A percentile compares a stretch with the other conserved stretches of the same genome.
Evolutionary conservation across 1,284 basidiomycete species (phyloP).

Genomic region (Fomitopsis pinicola): DNA sequence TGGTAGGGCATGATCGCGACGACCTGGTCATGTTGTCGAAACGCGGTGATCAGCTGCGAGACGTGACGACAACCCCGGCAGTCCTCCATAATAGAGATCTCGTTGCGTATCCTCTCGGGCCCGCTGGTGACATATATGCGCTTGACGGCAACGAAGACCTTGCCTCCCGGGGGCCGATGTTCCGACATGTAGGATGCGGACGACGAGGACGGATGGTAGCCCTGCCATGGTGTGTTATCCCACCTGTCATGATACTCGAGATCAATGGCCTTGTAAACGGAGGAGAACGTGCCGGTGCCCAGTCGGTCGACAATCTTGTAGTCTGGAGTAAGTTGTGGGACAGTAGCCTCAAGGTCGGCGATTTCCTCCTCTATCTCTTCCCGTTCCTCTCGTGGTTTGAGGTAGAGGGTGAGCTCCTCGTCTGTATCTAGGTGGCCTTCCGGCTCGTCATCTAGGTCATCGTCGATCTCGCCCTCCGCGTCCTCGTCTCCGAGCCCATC

Average conservation of each 20-base stretch:
- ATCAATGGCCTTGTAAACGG: constrained; percentile 97
- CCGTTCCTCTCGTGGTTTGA: constrained; percentile 65
- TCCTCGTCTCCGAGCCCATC: constrained; percentile 12
- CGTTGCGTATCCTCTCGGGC: constrained; percentile 90
- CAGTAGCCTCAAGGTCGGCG: constrained; percentile 49
- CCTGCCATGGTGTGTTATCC: constrained; percentile 82
- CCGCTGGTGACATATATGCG: constrained; percentile 96
- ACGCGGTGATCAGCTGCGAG: constrained; percentile 92
- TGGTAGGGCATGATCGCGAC: constrained; percentile 95
- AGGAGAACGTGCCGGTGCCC: constrained; percentile 97
- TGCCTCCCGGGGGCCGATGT: constrained; percentile 36
- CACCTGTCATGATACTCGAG: constrained; percentile 69
- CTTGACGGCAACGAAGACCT: constrained; percentile 91
- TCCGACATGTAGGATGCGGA: constrained; percentile 58
- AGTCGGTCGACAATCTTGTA: constrained; percentile 89
- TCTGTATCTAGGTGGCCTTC: constrained; percentile 41
- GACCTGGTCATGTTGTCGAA: constrained; percentile 89
- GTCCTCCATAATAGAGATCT: constrained; percentile 90
- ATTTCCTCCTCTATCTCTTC: constrained; percentile 80
- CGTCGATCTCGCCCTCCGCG: constrained; percentile 6
- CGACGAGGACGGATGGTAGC: constrained; percentile 53
- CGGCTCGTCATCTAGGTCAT: constrained; percentile 23
- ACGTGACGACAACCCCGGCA: constrained; percentile 80
- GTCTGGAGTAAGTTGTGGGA: constrained; percentile 60
- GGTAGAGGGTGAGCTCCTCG: constrained; percentile 52